Evolutionary conservation across 2,329 filamentous ascomycete genomes (phyloP), one percentile per base, ranked within the genome.

Genomic region (Beauveria rudraprayagi): DNA sequence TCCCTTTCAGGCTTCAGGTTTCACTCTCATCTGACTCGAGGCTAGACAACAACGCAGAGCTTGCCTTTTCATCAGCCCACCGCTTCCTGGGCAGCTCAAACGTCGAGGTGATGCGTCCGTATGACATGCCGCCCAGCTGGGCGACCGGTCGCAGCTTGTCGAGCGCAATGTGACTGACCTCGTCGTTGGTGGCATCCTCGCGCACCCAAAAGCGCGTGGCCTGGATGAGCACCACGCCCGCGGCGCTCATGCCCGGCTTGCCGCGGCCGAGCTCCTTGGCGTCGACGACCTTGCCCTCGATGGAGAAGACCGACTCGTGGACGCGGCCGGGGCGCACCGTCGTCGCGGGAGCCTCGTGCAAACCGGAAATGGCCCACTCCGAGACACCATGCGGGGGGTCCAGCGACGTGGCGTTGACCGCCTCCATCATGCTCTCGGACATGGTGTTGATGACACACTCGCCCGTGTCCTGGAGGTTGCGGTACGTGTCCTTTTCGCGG

Each of bases 361-460:
- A 63, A 1, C 91, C 91, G 41, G 82, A 84, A 41, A 91, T 74
- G 0, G 81, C 79, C 90, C 90, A 95, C 72, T 95, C 91, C 2
- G 83, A 88, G 3, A 83, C 75, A 0, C 88, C 89, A 63, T 85
- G 85, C 0, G 91, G 91, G 0, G 89, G 83, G 71, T 94, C 90
- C 67, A 94, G 83, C 14, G 81, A 81, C 1, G 86, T 84, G 14
- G 84, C 82, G 70, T 94, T 95, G 28, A 90, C 91, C 0, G 91
- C 91, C 75, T 95, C 91, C 66, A 92, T 72, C 71, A 87, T 93
- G 70, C 87, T 83, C 74, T 94, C 90, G 2, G 82, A 85, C 66
- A 95, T 88, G 65, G 94, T 89, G 73, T 92, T 95, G 73, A 95
- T 86, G 46, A 84, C 82, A 71, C 89, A 92, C 75, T 95, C 90